Base-by-base conservation (phyloP, 2,329 filamentous ascomycete species). In the Hirsutella minnesotensis region DNA sequence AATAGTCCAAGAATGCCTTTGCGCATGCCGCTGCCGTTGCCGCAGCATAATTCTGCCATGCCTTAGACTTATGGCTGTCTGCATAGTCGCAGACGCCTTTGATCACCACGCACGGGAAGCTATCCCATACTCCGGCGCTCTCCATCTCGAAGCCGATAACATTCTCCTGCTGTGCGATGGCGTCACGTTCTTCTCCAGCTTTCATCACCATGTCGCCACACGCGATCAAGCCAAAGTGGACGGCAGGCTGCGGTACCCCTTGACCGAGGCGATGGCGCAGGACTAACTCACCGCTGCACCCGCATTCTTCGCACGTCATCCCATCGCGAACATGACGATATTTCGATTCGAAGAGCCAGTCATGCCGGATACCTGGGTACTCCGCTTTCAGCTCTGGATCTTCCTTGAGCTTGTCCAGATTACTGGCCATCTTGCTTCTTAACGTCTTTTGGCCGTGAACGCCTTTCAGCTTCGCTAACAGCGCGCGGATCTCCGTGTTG, bases 141-240 rank as follows among this genome's bases (percentile, higher is more conserved):
- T 62, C 60, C 59, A 60, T 31, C 29, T 31, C 9, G 9, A 31
- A 31, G 29, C 29, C 29, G 29, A 31, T 4, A 31, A 31, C 9
- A 62, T 46, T 64, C 61, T 34, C 62, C 63, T 0, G 49, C 58
- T 15, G 62, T 54, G 62, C 56, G 19, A 67, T 51, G 0, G 21
- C 13, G 41, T 69, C 65, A 12, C 66, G 57, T 15, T 59, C 47
- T 13, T 50, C 39, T 2, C 57, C 60, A 9, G 46, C 51, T 12
- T 63, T 66, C 45, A 71, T 62, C 1, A 70, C 61, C 1, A 52
- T 54, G 39, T 69, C 58, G 13, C 57, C 62, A 1, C 63, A 67
- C 4, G 55, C 66, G 3, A 69, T 56, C 0, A 47, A 41, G 0
- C 66, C 66, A 27, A 68, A 50, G 38, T 65, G 60, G 0, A 68